phyloP scores from a whole-genome alignment of 768 basidiomycete genomes.

The Fibroporia radiculosa region DNA sequence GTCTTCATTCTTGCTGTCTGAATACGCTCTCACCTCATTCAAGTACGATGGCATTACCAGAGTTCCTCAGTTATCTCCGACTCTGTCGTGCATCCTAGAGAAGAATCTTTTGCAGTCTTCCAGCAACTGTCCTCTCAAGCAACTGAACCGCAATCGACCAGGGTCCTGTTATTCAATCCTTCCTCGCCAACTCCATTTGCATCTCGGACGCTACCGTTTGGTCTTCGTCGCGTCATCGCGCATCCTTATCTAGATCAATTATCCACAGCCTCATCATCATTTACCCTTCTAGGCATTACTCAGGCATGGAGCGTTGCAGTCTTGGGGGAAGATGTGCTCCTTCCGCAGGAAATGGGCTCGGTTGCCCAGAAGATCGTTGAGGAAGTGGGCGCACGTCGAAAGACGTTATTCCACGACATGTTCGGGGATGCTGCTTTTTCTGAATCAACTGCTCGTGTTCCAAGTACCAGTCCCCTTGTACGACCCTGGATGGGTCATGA shows the following conservation, averaged over 20 bases:
- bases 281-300: conserved; percentile 66
- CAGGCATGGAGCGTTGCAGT: conserved; percentile 55
- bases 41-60: conserved; percentile 58
- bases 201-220: conserved; percentile 49
- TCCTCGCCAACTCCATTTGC: conserved; percentile 37
- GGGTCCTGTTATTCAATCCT: conserved; percentile 41
- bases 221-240: conserved; percentile 39
- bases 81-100: conserved; percentile 47
- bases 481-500: conserved; percentile 34
- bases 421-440: conserved; percentile 74
- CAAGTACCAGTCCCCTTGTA: conserved; percentile 15
- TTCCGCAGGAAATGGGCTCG: conserved; percentile 35
- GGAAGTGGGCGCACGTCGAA: conserved; percentile 22
- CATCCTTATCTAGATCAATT: conserved; percentile 26
- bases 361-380: conserved; percentile 31
- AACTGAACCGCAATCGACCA: conserved; percentile 18
- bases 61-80: conserved; percentile 30
- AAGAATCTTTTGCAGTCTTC: conserved; percentile 55
- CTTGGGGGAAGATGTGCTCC: conserved; percentile 51
- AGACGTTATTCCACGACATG: conserved; percentile 83
- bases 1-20: not conserved
- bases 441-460: conserved; percentile 16
- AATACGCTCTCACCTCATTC: conserved; percentile 4
- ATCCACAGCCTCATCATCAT: conserved; percentile 25
- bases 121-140: conserved; percentile 23